These are phyloP conservation scores for Tillandsia leiboldiana DNA, from an alignment of 176 grass and related monocot species.

Conservation along the genomic window DNA sequence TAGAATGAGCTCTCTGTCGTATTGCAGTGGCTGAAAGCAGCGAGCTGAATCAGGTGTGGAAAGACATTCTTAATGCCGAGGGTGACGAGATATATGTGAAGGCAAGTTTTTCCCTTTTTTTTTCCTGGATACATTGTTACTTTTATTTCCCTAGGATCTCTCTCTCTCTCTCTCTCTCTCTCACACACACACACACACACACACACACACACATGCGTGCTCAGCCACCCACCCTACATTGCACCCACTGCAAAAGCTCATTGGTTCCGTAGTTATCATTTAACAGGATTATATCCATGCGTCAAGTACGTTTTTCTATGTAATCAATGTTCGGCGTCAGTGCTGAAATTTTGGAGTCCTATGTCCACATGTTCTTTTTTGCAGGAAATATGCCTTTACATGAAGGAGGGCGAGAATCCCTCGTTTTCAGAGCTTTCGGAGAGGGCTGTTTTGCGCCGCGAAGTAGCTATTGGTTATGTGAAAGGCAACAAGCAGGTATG, in stretches of 20 bases:
- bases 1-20: neutral
- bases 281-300: neutral
- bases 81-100: constrained; percentile 98
- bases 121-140: too few relatives aligned
- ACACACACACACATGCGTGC: too few relatives aligned
- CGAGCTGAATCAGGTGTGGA: constrained; percentile 92
- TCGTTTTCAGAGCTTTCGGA: constrained; percentile 86
- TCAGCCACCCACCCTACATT: too few relatives aligned
- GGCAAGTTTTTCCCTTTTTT: constrained; percentile 27
- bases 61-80: constrained; percentile 85
- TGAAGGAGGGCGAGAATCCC: constrained; percentile 71
- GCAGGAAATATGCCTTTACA: constrained; percentile 81
- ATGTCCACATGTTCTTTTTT: constrained; percentile 12
- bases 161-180: too few relatives aligned
- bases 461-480: constrained; percentile 89
- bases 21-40: constrained; percentile 71
- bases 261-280: neutral
- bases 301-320: neutral
- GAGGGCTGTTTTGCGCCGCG: constrained; percentile 76
- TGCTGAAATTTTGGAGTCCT: neutral
- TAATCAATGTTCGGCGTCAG: neutral
- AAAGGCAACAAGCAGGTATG: constrained; percentile 77
- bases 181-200: too few relatives aligned
- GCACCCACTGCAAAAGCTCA: too few relatives aligned
- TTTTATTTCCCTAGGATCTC: too few relatives aligned